Evolutionary conservation across 805 yeast species (phyloP).

Genomic region (Starmerella bacillaris): DNA sequence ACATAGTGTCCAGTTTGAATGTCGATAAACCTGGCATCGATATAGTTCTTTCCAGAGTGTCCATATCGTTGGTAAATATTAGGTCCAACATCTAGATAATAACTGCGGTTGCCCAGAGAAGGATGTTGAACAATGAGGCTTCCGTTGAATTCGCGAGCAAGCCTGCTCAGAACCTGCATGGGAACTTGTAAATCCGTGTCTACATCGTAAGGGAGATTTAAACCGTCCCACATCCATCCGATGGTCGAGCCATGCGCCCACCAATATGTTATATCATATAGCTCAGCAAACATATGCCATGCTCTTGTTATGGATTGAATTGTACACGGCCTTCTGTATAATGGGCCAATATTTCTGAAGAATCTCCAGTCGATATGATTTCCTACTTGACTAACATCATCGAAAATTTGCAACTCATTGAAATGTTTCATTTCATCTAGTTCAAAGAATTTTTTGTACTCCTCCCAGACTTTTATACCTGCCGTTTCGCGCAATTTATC

Average conservation of each 20-base stretch:
- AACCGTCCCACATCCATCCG: slow-evolving; percentile 35
- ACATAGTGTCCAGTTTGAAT: slow-evolving; percentile 41
- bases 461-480: not conserved
- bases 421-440: slow-evolving; percentile 6
- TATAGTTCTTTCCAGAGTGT: slow-evolving; percentile 33
- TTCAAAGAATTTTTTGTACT: not conserved
- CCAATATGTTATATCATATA: slow-evolving; percentile 31
- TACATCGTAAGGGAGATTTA: slow-evolving; percentile 37
- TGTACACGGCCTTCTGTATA: slow-evolving; percentile 28
- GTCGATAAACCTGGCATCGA: slow-evolving; percentile 43
- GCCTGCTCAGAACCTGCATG: slow-evolving; percentile 29
- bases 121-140: slow-evolving; percentile 32
- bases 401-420: slow-evolving; percentile 11
- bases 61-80: slow-evolving; percentile 32
- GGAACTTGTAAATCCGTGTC: slow-evolving; percentile 36
- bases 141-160: slow-evolving; percentile 33
- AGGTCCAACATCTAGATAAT: slow-evolving; percentile 32
- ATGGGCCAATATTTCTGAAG: slow-evolving; percentile 30
- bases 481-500: not conserved
- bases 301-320: slow-evolving; percentile 32
- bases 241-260: slow-evolving; percentile 33
- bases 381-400: slow-evolving; percentile 15
- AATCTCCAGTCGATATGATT: slow-evolving; percentile 48
- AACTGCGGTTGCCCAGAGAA: slow-evolving; percentile 30
- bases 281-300: slow-evolving; percentile 32